phyloP scores from a whole-genome alignment of 1,284 basidiomycete genomes.

The Rhodofomes roseus region DNA sequence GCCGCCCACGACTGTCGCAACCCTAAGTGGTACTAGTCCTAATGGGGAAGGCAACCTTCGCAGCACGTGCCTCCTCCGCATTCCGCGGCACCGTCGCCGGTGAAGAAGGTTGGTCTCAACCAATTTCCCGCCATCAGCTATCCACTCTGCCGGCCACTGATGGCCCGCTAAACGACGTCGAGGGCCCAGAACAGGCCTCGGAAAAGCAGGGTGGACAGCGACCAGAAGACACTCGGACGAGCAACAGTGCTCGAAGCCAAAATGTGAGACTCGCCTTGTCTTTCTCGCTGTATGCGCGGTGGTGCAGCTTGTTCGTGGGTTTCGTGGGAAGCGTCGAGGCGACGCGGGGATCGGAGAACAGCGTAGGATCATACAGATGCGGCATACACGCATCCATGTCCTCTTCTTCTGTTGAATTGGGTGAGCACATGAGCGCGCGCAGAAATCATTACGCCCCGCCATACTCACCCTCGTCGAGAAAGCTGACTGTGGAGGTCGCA shows the following conservation, averaged over 20 bases:
- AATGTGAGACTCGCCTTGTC: conserved; percentile 18
- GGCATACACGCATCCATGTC: conserved; percentile 26
- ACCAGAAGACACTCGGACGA: neutral
- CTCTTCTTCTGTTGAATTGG: conserved; percentile 16
- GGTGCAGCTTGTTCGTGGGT: conserved; percentile 2
- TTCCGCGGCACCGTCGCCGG: neutral
- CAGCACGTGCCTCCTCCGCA: neutral
- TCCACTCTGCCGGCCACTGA: neutral
- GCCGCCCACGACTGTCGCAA: neutral
- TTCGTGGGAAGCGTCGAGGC: conserved; percentile 6
- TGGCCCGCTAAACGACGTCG: neutral
- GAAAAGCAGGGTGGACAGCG: neutral
- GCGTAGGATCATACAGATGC: conserved; percentile 25
- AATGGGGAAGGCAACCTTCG: neutral
- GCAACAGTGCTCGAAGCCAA: neutral
- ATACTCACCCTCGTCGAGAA: conserved; percentile 22
- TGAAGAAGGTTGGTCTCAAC: neutral
- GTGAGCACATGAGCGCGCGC: neutral
- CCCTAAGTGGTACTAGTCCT: neutral
- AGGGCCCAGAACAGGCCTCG: neutral
- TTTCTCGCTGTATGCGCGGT: conserved; percentile 6
- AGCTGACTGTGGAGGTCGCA: conserved; percentile 14
- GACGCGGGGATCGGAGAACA: conserved; percentile 20
- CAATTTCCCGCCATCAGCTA: neutral
- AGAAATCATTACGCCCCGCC: neutral